Percentiles rank a stretch among this genome's conserved stretches.
Evolutionary conservation across 106 monocot species (phyloP).

Genomic region (Dioscorea alata): DNA sequence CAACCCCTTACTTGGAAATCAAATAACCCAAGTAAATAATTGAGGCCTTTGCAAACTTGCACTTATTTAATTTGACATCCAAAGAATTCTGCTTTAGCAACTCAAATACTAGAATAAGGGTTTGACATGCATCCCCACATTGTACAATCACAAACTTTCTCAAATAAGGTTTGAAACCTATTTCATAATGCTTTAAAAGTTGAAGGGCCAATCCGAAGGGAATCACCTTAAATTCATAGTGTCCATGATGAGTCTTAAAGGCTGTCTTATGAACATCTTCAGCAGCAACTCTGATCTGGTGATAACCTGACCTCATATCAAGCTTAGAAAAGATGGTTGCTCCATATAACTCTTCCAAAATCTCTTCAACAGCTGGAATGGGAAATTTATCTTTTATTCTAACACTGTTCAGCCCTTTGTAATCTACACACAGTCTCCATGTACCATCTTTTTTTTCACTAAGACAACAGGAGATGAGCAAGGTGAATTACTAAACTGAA

Average conservation of each 20-base stretch:
- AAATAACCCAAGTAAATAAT: slow-evolving; percentile 11
- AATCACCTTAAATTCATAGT: not conserved
- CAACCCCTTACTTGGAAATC: not conserved
- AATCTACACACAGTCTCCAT: too few species aligned
- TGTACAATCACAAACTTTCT: not conserved
- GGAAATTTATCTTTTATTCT: too few species aligned
- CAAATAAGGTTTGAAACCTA: not conserved
- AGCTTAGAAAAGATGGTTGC: too few species aligned
- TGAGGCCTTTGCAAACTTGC: not conserved
- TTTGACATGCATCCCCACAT: not conserved
- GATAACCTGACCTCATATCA: too few species aligned
- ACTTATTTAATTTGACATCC: not conserved
- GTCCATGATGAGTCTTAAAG: not conserved
- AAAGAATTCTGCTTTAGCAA: not conserved
- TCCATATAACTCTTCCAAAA: too few species aligned
- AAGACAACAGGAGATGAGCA: too few species aligned
- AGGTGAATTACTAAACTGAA: too few species aligned
- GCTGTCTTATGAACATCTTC: not conserved
- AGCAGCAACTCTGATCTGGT: not conserved
- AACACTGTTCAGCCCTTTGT: too few species aligned
- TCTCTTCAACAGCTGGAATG: too few species aligned
- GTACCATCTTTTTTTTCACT: too few species aligned
- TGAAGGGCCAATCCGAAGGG: not conserved
- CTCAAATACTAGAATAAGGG: not conserved
- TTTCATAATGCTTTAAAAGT: slow-evolving; percentile 1